Evolutionary conservation across 139 green algal genomes (phyloP), one percentile per base, ranked within the genome.

Genomic region (Deuterostichococcus epilithicus): DNA sequence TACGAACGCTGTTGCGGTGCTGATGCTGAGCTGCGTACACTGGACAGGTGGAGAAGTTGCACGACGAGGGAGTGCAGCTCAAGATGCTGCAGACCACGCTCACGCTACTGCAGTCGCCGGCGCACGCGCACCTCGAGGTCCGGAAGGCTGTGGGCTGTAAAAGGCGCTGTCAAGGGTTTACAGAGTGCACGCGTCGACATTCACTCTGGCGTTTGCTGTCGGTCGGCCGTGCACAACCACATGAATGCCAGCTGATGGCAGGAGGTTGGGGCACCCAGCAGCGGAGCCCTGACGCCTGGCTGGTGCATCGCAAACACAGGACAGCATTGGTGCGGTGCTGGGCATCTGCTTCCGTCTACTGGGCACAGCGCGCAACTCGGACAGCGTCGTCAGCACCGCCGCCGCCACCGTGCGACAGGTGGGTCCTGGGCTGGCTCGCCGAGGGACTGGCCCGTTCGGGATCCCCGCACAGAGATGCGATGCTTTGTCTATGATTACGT

Each of bases 81-180:
- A 97, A 96, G 74, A 84, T 88, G 65, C 85, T 97, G 80, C 92
- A 96, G 78, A 93, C 90, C 18, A 82, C 87, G 0, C 81, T 97
- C 15, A 94, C 91, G 10, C 77, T 97, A 34, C 86, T 97, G 75
- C 92, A 97, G 82, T 92, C 86, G 22, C 73, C 80, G 15, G 70
- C 83, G 39, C 86, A 91, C 33, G 85, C 88, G 5, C 63, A 78
- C n/a, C 85, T 80, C 32, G 82, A 87, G 82, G 85, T 85, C 30
- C 4, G 71, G n/a, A n/a, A n/a, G n/a, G n/a, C n/a, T n/a, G n/a
- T n/a, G n/a, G n/a, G n/a, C n/a, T n/a, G n/a, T n/a, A n/a, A n/a
- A n/a, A n/a, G n/a, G n/a, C n/a, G n/a, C n/a, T n/a, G n/a, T n/a
- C n/a, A n/a, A n/a, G n/a, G n/a, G n/a, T n/a, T n/a, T n/a, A n/a